Percentiles rank a stretch among this genome's conserved stretches.
Conservation (phyloP, 176 grass and related monocot genomes). For the Bonia amplexicaulis region DNA sequence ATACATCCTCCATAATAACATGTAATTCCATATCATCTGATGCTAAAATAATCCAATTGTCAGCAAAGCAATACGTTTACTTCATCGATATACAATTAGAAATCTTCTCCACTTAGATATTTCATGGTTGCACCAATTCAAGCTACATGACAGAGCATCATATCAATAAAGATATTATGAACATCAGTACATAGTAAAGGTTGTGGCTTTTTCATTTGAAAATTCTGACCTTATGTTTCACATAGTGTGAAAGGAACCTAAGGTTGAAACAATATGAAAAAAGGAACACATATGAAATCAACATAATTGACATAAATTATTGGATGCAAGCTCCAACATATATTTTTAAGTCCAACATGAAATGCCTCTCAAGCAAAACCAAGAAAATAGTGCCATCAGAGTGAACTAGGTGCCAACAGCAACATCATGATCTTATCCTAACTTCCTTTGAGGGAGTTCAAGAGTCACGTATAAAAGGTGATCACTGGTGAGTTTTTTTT, state of each 20-base stretch:
- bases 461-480: neutral
- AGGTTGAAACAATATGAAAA: neutral
- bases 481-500: neutral
- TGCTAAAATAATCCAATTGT: neutral
- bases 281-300: neutral
- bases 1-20: conserved; percentile 1
- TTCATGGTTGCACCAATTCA: neutral
- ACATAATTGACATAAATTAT: neutral
- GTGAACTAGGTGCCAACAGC: neutral
- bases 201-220: neutral
- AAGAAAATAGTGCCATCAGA: neutral
- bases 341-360: neutral
- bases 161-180: neutral
- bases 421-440: conserved; percentile 13
- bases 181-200: neutral
- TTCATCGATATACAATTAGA: neutral
- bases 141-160: neutral
- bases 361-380: conserved; percentile 9
- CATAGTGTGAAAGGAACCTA: neutral
- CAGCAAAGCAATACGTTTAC: conserved; percentile 3
- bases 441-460: neutral
- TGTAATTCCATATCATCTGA: conserved; percentile 4
- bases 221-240: neutral
- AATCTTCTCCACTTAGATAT: neutral
- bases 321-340: neutral